phyloP scores from a whole-genome alignment of 164 flowering plant genomes.

The Kalanchoe fedtschenkoi region DNA sequence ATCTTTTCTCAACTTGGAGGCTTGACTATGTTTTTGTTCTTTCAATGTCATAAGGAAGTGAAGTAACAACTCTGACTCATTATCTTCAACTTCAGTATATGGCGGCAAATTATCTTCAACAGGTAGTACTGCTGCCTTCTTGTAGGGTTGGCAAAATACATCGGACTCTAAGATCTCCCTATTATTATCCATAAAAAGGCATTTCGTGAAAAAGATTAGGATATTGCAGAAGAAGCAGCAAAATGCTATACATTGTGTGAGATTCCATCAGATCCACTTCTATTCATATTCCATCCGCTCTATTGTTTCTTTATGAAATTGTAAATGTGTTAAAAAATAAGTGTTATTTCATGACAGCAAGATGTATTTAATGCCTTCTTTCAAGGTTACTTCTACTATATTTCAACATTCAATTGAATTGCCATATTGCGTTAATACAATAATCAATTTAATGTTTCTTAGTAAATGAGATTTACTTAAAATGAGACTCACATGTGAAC shows the following conservation, averaged over 20 bases:
- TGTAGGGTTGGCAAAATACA: constrained; percentile 33
- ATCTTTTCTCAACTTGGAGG: constrained; percentile 45
- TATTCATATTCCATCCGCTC: not conserved
- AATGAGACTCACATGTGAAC: not conserved
- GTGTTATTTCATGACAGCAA: not conserved
- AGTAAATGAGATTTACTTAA: too few species aligned
- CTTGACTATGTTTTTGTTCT: constrained; percentile 55
- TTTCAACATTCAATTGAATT: not conserved
- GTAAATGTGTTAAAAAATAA: not conserved
- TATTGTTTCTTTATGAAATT: not conserved
- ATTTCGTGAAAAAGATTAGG: constrained; percentile 7
- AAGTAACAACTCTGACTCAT: constrained; percentile 63
- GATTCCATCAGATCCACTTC: not conserved
- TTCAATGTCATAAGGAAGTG: constrained; percentile 56
- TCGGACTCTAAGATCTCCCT: constrained; percentile 82
- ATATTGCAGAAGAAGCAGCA: not conserved
- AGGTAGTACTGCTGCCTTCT: constrained; percentile 11
- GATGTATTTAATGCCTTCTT: not conserved
- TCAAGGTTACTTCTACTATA: not conserved
- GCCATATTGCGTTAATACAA: too few species aligned
- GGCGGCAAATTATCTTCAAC: constrained; percentile 23
- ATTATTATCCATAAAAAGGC: constrained; percentile 12
- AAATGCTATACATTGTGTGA: not conserved
- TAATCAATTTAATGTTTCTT: too few species aligned
- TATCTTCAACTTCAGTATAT: constrained; percentile 46